Conservation (phyloP, 768 basidiomycete species). For the Clavulina sp. region DNA sequence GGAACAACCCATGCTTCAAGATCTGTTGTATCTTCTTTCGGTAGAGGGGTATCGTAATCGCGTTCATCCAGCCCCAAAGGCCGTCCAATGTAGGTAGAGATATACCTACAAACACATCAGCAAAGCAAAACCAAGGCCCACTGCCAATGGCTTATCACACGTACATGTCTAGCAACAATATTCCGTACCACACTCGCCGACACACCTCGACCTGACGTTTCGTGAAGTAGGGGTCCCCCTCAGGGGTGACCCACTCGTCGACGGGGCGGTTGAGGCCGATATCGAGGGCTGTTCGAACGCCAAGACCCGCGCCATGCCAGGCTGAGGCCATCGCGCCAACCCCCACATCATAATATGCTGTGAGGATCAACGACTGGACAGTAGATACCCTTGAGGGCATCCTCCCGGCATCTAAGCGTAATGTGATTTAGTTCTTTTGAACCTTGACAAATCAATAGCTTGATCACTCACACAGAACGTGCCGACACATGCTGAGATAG, state of each 20-base stretch:
- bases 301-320: not conserved
- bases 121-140: not conserved
- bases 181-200: conserved; percentile 17
- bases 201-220: conserved; percentile 18
- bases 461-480: conserved; percentile 26
- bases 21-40: conserved; percentile 17
- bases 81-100: conserved; percentile 13
- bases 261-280: conserved; percentile 68
- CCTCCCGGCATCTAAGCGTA: not conserved
- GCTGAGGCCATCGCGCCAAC: conserved; percentile 76
- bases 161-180: conserved; percentile 15
- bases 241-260: conserved; percentile 55
- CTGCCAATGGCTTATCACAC: not conserved
- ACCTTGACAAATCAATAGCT: not conserved
- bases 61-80: conserved; percentile 16
- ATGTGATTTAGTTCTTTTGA: not conserved
- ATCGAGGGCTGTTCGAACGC: conserved; percentile 39
- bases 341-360: conserved; percentile 74
- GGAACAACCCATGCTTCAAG: conserved; percentile 16
- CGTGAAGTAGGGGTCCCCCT: conserved; percentile 22
- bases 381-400: conserved; percentile 35
- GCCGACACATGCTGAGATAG: conserved; percentile 50
- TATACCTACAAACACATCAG: conserved; percentile 7
- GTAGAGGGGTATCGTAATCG: conserved; percentile 18
- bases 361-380: conserved; percentile 59